phyloP scores from a whole-genome alignment of 305 asterid genomes.

The Fraxinus nigra region DNA sequence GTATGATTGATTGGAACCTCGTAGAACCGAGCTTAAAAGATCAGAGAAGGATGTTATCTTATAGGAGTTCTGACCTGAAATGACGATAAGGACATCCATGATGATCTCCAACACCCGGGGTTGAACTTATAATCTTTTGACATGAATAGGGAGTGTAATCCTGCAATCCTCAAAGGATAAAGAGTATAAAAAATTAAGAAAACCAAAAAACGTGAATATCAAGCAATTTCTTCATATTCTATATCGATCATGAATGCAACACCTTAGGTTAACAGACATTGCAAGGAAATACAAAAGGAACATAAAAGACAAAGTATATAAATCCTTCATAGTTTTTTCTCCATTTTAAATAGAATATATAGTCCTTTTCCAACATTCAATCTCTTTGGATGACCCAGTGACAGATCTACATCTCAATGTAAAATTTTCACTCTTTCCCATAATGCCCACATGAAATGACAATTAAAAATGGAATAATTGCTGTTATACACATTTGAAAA shows the following conservation, averaged over 20 bases:
- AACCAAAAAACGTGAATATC: slow-evolving; percentile 5
- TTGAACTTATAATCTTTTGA: slow-evolving; percentile 75
- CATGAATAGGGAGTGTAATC: slow-evolving; percentile 98
- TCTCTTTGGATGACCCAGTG: neutral
- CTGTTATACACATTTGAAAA: neutral
- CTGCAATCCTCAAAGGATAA: slow-evolving; percentile 41
- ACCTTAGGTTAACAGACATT: slow-evolving; percentile 9
- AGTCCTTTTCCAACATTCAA: neutral
- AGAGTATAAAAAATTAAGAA: slow-evolving; percentile 4
- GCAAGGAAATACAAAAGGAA: slow-evolving; percentile 11
- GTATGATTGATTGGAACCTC: neutral
- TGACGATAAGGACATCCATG: slow-evolving; percentile 97
- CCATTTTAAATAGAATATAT: neutral
- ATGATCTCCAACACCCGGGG: slow-evolving; percentile 87
- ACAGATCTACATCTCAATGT: neutral
- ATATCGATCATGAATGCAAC: slow-evolving; percentile 1
- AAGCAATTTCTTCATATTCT: neutral
- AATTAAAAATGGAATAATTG: neutral
- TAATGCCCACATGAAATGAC: neutral
- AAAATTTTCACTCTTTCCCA: neutral
- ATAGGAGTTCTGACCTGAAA: slow-evolving; percentile 62
- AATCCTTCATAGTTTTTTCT: neutral
- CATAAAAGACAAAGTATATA: neutral
- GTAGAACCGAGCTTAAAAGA: neutral
- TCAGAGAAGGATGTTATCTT: neutral